These are phyloP conservation scores for Truncatella angustata DNA, from an alignment of 2,329 filamentous ascomycete genomes.

Conservation along the genomic window DNA sequence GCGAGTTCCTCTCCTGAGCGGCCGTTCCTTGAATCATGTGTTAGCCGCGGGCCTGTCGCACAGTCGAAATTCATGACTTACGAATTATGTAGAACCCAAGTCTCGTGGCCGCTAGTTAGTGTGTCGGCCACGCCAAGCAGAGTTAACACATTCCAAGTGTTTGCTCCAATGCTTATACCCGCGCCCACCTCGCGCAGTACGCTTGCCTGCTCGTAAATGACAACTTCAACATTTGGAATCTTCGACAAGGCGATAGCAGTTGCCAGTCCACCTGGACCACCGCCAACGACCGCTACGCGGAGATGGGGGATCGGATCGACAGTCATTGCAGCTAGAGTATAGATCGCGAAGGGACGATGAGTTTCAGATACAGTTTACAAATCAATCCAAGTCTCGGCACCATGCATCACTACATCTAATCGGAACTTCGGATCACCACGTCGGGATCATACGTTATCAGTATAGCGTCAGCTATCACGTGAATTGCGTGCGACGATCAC, in stretches of 20 bases:
- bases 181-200: constrained; percentile 46
- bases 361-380: too few species aligned
- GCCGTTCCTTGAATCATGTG: too few species aligned
- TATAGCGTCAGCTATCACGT: constrained; percentile 26
- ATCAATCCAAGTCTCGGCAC: not conserved
- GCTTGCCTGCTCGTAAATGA: constrained; percentile 42
- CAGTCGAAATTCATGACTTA: constrained; percentile 10
- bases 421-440: not conserved
- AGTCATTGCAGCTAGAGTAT: constrained; percentile 16
- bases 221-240: constrained; percentile 38
- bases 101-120: constrained; percentile 22
- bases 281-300: constrained; percentile 23
- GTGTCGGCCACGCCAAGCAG: constrained; percentile 40
- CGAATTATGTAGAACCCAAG: constrained; percentile 23
- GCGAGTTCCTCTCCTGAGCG: constrained; percentile 24
- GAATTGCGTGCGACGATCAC: constrained; percentile 22
- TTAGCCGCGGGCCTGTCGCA: too few species aligned
- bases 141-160: constrained; percentile 46
- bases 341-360: too few species aligned
- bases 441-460: constrained; percentile 7
- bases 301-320: constrained; percentile 17
- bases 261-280: constrained; percentile 30
- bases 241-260: constrained; percentile 43
- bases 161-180: constrained; percentile 43
- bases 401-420: not conserved